phyloP scores from a whole-genome alignment of 2,329 filamentous ascomycete species.

The Aureobasidium subglaciale region DNA sequence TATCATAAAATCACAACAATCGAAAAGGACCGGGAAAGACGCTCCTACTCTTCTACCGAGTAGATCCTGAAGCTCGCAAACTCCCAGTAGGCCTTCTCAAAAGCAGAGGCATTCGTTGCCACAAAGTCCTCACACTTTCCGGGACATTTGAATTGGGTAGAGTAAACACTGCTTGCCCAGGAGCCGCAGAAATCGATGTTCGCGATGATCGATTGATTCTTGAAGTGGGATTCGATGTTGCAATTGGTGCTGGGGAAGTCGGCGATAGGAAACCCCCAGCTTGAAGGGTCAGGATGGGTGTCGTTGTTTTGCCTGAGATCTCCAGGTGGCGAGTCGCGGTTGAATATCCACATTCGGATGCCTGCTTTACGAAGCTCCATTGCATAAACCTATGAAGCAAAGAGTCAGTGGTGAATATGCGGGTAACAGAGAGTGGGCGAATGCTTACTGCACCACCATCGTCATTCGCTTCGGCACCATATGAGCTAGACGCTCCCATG shows the following conservation, averaged over 20 bases:
- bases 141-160: slow-evolving; percentile 35
- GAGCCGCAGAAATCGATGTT: slow-evolving; percentile 61
- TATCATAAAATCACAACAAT: neutral
- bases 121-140: slow-evolving; percentile 53
- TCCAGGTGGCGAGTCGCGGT: slow-evolving; percentile 27
- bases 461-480: slow-evolving; percentile 29
- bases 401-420: too few species aligned
- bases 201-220: slow-evolving; percentile 58
- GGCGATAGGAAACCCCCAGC: slow-evolving; percentile 55
- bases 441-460: slow-evolving; percentile 39
- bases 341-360: slow-evolving; percentile 45
- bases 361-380: slow-evolving; percentile 55
- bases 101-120: slow-evolving; percentile 49
- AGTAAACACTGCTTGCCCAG: slow-evolving; percentile 36
- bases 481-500: slow-evolving; percentile 35
- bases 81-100: slow-evolving; percentile 58
- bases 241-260: slow-evolving; percentile 60
- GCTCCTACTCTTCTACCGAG: neutral
- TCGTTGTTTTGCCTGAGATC: slow-evolving; percentile 38
- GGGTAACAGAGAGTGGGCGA: too few species aligned
- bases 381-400: slow-evolving; percentile 36
- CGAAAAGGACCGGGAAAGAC: too few species aligned
- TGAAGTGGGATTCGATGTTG: slow-evolving; percentile 53
- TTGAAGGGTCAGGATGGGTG: slow-evolving; percentile 49
- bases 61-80: slow-evolving; percentile 17